Conservation (phyloP, 768 basidiomycete genomes). For the Coprinopsis strossmayeri region DNA sequence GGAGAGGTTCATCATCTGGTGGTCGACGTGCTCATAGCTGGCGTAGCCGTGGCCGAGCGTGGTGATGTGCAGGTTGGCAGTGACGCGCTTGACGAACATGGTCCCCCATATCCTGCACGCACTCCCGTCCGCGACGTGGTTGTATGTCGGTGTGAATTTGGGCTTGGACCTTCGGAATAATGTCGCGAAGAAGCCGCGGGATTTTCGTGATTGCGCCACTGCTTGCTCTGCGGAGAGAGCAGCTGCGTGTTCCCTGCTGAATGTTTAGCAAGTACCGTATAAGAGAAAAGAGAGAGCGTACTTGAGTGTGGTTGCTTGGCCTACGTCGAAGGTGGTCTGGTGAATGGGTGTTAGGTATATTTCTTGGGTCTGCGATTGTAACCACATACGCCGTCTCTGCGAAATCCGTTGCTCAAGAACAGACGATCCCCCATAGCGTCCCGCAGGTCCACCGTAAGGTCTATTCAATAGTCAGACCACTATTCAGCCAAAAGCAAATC, state of each 20-base stretch:
- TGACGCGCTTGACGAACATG: constrained; percentile 82
- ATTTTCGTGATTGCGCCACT: constrained; percentile 64
- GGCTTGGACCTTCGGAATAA: constrained; percentile 38
- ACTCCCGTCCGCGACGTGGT: constrained; percentile 56
- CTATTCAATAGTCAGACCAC: constrained; percentile 32
- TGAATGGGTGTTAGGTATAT: not conserved
- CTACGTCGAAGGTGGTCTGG: constrained; percentile 73
- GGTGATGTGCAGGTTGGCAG: constrained; percentile 91
- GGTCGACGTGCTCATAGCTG: constrained; percentile 82
- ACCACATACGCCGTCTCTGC: constrained; percentile 71
- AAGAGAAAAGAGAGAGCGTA: constrained; percentile 18
- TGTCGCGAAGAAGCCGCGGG: constrained; percentile 64
- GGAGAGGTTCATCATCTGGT: constrained; percentile 68
- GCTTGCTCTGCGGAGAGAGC: constrained; percentile 66
- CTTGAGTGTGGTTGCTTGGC: constrained; percentile 72
- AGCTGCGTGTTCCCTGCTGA: constrained; percentile 51
- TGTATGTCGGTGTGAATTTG: constrained; percentile 67
- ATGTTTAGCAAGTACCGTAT: not conserved
- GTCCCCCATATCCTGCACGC: constrained; percentile 88
- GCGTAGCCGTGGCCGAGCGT: constrained; percentile 93
- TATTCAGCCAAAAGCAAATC: not conserved
- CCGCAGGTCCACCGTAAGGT: constrained; percentile 79
- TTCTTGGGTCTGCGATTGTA: not conserved
- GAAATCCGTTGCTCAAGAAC: constrained; percentile 71
- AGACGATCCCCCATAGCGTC: constrained; percentile 93